Base-by-base conservation (phyloP, 768 basidiomycete genomes). In the Hygrocybe coccinea region DNA sequence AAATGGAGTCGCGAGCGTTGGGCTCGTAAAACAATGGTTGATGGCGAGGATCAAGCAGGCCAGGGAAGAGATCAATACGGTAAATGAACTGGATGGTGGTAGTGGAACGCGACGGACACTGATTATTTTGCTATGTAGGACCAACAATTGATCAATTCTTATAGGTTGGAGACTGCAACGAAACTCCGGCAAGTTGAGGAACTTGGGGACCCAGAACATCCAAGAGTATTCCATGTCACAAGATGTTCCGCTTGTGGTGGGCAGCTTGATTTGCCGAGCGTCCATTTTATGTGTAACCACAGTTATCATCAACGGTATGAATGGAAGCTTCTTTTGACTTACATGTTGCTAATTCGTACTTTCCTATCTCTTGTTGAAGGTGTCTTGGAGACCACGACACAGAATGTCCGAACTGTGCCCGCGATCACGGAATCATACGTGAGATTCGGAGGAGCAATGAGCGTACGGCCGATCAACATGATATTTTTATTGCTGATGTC, bases 221-320 rank as follows among this genome's bases (percentile, higher is more conserved):
- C 97, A 0, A 81, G 83, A 17, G 88, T 97, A 19, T 97, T 97
- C 77, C 94, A 97, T 65, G 90, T 95, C 57, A 95, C 94, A 7
- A 79, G 93, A 39, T 98, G 97, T 69, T 87, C 95, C 19, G 80
- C 86, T 3, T 98, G 97, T 68, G 80, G 85, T 14, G 91, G 87
- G 1, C 91, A 89, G 62, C 82, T 98, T 57, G 95, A 97, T 67
- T 81, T 97, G 9, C 95, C 97, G 0, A 88, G 84, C 60, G 79
- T 98, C 5, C 95, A 98, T 69, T 98, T 97, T 66, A 97, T 98
- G 95, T 99, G 95, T 71, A 86, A 87, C 64, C 97, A 98, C 67
- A 93, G 91, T 58, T 98, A 91, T 74, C 97, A 99, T 67, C 92
- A 95, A 67, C 79, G 94, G 91, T 91, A 71, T 66, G 70, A 55